Conservation (phyloP, 2,329 filamentous ascomycete species). For the Periglandula ipomoeae region DNA sequence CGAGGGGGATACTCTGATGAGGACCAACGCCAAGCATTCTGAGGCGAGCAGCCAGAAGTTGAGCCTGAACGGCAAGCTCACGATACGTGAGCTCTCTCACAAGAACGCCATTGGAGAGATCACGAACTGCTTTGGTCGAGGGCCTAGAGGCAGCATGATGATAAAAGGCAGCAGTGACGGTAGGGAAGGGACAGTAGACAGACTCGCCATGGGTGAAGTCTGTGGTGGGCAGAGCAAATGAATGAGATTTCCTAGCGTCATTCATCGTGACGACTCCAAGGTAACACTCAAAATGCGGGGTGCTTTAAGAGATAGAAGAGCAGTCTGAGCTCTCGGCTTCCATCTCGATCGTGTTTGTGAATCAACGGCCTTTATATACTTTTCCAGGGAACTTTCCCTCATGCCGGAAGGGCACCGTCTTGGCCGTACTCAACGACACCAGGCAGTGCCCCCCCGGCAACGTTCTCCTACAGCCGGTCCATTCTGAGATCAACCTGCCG, state of each 20-base stretch:
- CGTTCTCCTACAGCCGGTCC: neutral
- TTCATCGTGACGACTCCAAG: conserved; percentile 9
- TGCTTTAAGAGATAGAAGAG: conserved; percentile 1
- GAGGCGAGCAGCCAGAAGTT: conserved; percentile 32
- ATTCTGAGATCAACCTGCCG: conserved; percentile 3
- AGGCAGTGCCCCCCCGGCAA: neutral
- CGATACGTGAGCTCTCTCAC: conserved; percentile 31
- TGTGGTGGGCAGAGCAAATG: conserved; percentile 2
- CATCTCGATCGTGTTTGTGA: conserved; percentile 1
- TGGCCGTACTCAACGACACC: conserved; percentile 4
- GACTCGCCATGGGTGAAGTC: conserved; percentile 10
- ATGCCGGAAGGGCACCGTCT: conserved; percentile 3
- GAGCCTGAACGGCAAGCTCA: conserved; percentile 32
- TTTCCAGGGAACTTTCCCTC: conserved; percentile 5
- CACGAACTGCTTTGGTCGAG: conserved; percentile 28
- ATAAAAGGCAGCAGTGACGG: conserved; percentile 29
- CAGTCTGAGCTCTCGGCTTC: conserved; percentile 4
- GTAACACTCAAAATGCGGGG: conserved; percentile 3
- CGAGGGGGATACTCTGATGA: conserved; percentile 40
- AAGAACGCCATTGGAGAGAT: conserved; percentile 19
- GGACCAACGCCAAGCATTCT: conserved; percentile 29
- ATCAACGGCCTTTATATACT: conserved; percentile 11
- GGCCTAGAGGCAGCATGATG: conserved; percentile 28
- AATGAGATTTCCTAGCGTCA: conserved; percentile 7
- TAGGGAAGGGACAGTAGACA: conserved; percentile 25